A percentile compares a stretch with the other conserved stretches of the same genome.
Evolutionary conservation across 2,329 filamentous ascomycete species (phyloP).

Genomic region (Xenosphaeropsis pyriputrescens): DNA sequence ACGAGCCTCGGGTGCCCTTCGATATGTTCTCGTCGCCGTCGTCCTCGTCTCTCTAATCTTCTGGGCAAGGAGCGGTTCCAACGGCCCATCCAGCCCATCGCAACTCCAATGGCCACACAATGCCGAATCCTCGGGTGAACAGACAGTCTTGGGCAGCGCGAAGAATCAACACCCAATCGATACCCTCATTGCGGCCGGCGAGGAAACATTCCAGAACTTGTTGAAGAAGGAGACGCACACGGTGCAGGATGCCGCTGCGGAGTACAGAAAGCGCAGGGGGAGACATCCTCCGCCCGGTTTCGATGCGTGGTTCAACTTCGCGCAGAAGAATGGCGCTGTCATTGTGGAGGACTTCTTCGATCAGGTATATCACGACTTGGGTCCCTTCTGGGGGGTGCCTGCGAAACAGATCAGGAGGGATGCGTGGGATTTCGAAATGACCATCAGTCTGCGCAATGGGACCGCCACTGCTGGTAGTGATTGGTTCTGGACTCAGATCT

Average conservation of each 20-base stretch:
- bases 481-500: conserved; percentile 26
- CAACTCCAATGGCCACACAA: not conserved
- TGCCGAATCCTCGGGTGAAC: not conserved
- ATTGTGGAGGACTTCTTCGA: conserved; percentile 47
- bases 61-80: conserved; percentile 1
- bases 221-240: conserved; percentile 25
- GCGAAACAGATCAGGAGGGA: conserved; percentile 33
- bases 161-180: conserved; percentile 26
- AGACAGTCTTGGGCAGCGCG: not conserved
- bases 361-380: conserved; percentile 35
- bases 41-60: conserved; percentile 5
- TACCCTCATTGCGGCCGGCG: conserved; percentile 24
- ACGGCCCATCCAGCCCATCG: conserved; percentile 1
- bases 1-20: conserved; percentile 10
- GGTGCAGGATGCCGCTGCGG: conserved; percentile 28
- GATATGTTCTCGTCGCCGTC: conserved; percentile 9
- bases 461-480: conserved; percentile 29
- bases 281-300: conserved; percentile 50
- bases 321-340: conserved; percentile 31
- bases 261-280: conserved; percentile 39
- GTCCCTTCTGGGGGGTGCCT: conserved; percentile 38
- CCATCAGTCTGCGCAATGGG: conserved; percentile 39
- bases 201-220: conserved; percentile 22
- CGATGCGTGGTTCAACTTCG: conserved; percentile 41
- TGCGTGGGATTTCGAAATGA: conserved; percentile 41